Conservation (phyloP, 495 filamentous ascomycete species). For the Tricharina praecox region DNA sequence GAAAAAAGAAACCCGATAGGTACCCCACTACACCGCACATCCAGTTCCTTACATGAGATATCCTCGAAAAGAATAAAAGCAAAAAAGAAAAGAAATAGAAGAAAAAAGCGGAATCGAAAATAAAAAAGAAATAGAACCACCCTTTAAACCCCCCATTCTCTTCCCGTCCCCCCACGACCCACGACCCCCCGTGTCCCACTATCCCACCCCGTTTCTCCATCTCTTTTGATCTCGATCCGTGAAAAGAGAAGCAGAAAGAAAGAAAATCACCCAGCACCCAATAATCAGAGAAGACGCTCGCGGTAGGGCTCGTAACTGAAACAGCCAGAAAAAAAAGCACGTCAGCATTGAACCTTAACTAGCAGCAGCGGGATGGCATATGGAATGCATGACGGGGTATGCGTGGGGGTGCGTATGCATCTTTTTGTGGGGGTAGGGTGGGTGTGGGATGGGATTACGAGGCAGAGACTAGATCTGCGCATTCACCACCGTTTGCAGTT, state of each 20-base stretch:
- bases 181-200: too few relatives aligned
- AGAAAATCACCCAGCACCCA: too few relatives aligned
- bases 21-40: too few relatives aligned
- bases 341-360: slow-evolving; percentile 20
- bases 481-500: slow-evolving; percentile 1
- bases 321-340: slow-evolving; percentile 15
- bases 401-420: slow-evolving; percentile 13
- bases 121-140: background rate
- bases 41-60: too few relatives aligned
- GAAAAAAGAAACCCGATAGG: too few relatives aligned
- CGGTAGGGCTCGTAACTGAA: slow-evolving; percentile 24
- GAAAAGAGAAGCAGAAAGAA: too few relatives aligned
- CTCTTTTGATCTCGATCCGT: too few relatives aligned
- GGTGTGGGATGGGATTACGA: background rate
- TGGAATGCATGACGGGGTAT: slow-evolving; percentile 7
- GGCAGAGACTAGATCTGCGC: background rate
- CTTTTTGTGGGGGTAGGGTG: slow-evolving; percentile 4
- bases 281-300: background rate
- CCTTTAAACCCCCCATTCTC: too few relatives aligned
- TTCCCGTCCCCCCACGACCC: too few relatives aligned
- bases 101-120: background rate
- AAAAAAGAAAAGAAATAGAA: background rate
- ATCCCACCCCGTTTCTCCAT: too few relatives aligned
- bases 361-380: slow-evolving; percentile 10
- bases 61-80: background rate